Conservation (phyloP, 2,329 filamentous ascomycete species). For the Calonectria pteridis region DNA sequence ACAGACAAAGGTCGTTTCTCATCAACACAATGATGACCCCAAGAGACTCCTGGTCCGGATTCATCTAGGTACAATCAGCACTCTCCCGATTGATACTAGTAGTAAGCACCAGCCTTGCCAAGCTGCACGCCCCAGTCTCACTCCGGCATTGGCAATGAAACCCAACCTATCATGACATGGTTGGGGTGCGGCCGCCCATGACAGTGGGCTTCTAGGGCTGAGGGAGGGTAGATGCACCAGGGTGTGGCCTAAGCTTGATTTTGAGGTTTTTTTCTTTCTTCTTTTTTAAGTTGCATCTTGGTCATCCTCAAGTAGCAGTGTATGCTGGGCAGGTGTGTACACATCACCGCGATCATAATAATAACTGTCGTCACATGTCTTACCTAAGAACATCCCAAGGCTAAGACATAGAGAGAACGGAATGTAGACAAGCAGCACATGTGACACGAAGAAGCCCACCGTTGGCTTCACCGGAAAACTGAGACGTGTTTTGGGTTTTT, state of each 20-base stretch:
- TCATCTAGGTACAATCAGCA: constrained; percentile 13
- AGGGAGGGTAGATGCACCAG: background rate
- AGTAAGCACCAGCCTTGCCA: constrained; percentile 30
- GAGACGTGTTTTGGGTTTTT: background rate
- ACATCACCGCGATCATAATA: background rate
- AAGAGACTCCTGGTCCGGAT: background rate
- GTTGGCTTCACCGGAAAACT: background rate
- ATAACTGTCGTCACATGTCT: background rate
- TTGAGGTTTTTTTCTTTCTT: background rate
- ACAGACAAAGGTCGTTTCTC: background rate
- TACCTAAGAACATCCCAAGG: background rate
- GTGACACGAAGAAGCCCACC: background rate
- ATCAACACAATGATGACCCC: background rate
- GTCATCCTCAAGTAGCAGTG: background rate
- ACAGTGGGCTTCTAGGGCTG: background rate
- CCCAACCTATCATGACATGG: constrained; percentile 9
- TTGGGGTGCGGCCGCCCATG: constrained; percentile 8
- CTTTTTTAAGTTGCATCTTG: background rate
- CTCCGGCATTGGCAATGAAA: constrained; percentile 5
- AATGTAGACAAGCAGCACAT: background rate
- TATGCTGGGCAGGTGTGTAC: background rate
- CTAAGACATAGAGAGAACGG: background rate
- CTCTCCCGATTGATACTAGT: background rate
- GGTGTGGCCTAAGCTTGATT: constrained; percentile 1
- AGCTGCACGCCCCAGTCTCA: constrained; percentile 8